phyloP scores from a whole-genome alignment of 495 filamentous ascomycete genomes.

The Penicillium cataractarum region DNA sequence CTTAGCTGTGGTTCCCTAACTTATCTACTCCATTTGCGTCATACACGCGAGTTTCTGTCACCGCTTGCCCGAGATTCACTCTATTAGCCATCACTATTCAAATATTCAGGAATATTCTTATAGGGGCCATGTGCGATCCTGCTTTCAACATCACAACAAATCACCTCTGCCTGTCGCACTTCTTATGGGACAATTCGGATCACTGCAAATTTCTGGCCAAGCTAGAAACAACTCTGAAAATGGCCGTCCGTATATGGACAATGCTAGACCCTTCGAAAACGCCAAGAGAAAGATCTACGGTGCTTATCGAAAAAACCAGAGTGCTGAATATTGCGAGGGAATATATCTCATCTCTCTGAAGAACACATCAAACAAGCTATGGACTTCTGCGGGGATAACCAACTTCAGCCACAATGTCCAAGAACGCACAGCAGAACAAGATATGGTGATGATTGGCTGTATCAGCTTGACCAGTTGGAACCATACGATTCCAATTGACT shows the following conservation, averaged over 20 bases:
- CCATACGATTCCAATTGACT: not conserved
- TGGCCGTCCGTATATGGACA: not conserved
- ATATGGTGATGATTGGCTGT: constrained; percentile 1
- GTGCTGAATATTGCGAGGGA: not conserved
- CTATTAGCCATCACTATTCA: too few species aligned
- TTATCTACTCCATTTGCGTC: too few species aligned
- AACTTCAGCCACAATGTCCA: too few species aligned
- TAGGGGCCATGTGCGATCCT: not conserved
- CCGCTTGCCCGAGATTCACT: too few species aligned
- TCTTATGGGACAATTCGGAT: not conserved
- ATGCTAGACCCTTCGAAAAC: not conserved
- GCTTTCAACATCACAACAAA: not conserved
- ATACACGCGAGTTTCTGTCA: too few species aligned
- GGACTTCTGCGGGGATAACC: too few species aligned
- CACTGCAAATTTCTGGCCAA: not conserved
- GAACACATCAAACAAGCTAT: not conserved
- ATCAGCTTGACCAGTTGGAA: not conserved
- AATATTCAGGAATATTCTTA: too few species aligned
- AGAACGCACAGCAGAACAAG: not conserved
- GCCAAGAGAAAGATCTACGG: not conserved
- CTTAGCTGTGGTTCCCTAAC: too few species aligned
- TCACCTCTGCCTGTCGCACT: not conserved
- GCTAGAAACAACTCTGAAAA: not conserved
- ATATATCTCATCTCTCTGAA: constrained; percentile 1
- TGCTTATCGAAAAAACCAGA: not conserved